phyloP scores from a whole-genome alignment of 495 filamentous ascomycete genomes.

The Viridothelium virens region DNA sequence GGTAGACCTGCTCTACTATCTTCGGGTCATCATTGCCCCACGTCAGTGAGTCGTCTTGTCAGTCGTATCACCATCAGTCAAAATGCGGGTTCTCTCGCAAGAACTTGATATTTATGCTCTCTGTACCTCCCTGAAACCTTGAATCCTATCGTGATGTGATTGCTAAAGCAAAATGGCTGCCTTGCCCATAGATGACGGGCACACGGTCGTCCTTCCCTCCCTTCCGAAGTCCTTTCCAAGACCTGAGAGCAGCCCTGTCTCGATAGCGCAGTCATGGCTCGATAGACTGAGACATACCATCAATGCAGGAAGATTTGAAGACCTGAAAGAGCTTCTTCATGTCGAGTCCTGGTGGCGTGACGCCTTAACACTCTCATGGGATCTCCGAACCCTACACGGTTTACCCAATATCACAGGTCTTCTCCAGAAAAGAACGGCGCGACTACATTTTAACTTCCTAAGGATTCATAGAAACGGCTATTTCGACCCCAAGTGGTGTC shows the following conservation, averaged over 20 bases:
- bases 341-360: conserved; percentile 29
- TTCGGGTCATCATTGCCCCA: too few species aligned
- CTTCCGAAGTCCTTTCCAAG: background rate
- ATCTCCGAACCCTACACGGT: conserved; percentile 25
- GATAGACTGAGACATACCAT: background rate
- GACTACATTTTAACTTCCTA: background rate
- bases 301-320: background rate
- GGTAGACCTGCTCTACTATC: too few species aligned
- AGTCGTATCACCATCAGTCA: too few species aligned
- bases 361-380: conserved; percentile 26
- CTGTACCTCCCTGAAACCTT: too few species aligned
- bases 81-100: too few species aligned
- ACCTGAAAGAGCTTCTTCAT: conserved; percentile 15
- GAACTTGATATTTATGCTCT: too few species aligned
- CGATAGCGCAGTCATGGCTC: background rate
- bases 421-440: background rate
- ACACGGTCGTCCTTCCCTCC: background rate
- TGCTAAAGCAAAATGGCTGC: background rate
- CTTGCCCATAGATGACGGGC: background rate
- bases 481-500: background rate
- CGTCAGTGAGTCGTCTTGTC: too few species aligned
- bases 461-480: background rate
- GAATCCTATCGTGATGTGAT: too few species aligned
- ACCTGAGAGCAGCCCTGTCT: background rate
- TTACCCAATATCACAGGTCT: conserved; percentile 19